Evolutionary conservation across 768 basidiomycete species (phyloP).

Genomic region (Tricholoma matsutake): DNA sequence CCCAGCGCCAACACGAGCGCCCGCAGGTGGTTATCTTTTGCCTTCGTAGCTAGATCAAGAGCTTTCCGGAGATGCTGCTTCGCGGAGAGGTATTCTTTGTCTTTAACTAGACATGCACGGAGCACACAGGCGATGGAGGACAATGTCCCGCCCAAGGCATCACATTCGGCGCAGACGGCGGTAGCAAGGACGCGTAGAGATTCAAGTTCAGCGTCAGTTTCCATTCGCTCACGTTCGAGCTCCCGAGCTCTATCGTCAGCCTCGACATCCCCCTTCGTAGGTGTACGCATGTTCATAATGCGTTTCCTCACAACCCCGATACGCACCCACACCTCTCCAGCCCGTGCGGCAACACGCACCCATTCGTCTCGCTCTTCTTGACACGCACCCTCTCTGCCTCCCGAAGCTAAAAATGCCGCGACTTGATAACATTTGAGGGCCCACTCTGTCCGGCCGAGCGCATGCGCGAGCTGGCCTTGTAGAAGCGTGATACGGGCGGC

Average conservation of each 20-base stretch:
- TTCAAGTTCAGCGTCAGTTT: slow-evolving; percentile 23
- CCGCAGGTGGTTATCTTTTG: slow-evolving; percentile 72
- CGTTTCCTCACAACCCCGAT: slow-evolving; percentile 36
- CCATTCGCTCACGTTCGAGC: slow-evolving; percentile 8
- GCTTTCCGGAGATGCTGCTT: slow-evolving; percentile 67
- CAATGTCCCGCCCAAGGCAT: slow-evolving; percentile 51
- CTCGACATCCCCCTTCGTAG: not conserved
- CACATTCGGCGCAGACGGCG: slow-evolving; percentile 43
- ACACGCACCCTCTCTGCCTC: slow-evolving; percentile 1
- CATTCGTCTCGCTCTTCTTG: slow-evolving; percentile 32
- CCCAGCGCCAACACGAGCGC: slow-evolving; percentile 67
- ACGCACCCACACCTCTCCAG: slow-evolving; percentile 48
- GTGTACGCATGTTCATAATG: slow-evolving; percentile 16
- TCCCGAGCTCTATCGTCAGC: not conserved
- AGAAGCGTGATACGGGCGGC: slow-evolving; percentile 63
- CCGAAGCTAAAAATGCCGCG: slow-evolving; percentile 46
- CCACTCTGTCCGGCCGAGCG: slow-evolving; percentile 47
- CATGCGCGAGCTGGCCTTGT: slow-evolving; percentile 74
- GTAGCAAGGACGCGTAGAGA: slow-evolving; percentile 29
- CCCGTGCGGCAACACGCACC: slow-evolving; percentile 46
- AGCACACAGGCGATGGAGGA: slow-evolving; percentile 53
- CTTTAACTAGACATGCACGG: slow-evolving; percentile 40
- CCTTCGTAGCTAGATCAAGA: slow-evolving; percentile 50
- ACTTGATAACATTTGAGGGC: slow-evolving; percentile 64
- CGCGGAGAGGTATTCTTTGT: slow-evolving; percentile 53